Evolutionary conservation across 73 alveolate species (phyloP).

Genomic region (Uronychia binucleata): DNA sequence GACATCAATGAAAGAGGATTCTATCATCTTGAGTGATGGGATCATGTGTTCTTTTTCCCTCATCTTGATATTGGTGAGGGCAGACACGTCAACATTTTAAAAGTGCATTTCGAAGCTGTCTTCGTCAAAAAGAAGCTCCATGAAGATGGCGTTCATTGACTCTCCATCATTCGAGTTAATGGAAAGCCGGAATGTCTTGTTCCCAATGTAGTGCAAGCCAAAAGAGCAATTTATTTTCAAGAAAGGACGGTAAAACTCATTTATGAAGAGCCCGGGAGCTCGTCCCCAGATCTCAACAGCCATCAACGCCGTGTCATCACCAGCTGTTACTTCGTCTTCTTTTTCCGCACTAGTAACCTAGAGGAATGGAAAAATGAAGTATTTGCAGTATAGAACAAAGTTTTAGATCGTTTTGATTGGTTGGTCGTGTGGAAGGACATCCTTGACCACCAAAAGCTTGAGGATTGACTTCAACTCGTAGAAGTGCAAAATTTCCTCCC

Average conservation of each 20-base stretch:
- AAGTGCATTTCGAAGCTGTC: constrained; percentile 33
- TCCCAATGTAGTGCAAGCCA: background rate
- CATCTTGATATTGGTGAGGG: background rate
- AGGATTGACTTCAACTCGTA: constrained; percentile 1
- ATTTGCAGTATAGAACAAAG: background rate
- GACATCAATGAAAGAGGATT: constrained; percentile 18
- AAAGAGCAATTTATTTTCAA: background rate
- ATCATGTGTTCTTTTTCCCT: constrained; percentile 22
- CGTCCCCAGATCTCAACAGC: constrained; percentile 3
- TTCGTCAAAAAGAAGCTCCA: background rate
- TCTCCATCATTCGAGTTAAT: background rate
- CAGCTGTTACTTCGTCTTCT: background rate
- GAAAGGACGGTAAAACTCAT: background rate
- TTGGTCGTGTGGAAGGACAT: background rate
- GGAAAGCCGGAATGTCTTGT: background rate
- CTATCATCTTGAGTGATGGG: constrained; percentile 23
- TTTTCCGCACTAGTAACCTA: background rate
- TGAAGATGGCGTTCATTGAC: constrained; percentile 8
- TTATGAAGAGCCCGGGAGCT: background rate
- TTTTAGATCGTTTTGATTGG: background rate
- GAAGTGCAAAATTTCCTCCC: background rate
- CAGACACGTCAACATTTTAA: constrained; percentile 10
- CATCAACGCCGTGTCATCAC: background rate
- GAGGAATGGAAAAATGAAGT: constrained; percentile 1
- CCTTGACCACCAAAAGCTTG: background rate